Evolutionary conservation across 129 eudicot genomes (phyloP).

Genomic region (Deinandra increscens): DNA sequence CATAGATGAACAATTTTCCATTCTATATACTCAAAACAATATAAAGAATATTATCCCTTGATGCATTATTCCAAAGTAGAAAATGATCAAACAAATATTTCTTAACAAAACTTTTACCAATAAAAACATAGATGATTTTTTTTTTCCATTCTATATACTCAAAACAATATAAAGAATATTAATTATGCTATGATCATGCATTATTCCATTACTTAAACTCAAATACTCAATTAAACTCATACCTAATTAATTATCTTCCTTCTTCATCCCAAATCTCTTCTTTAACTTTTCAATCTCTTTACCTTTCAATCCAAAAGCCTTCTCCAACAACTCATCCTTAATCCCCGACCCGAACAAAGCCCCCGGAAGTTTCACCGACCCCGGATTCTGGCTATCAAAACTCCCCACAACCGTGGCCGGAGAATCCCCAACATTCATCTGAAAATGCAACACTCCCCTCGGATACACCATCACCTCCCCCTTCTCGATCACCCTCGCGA

Average conservation of each 20-base stretch:
- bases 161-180: slow-evolving; percentile 20
- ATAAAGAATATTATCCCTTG: too few relatives aligned
- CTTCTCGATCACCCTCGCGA: slow-evolving; percentile 64
- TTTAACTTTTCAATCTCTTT: slow-evolving; percentile 59
- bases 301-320: slow-evolving; percentile 66
- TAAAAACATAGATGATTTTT: slow-evolving; percentile 14
- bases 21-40: too few relatives aligned
- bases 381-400: slow-evolving; percentile 84
- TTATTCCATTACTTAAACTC: background rate
- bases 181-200: too few relatives aligned
- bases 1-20: too few relatives aligned
- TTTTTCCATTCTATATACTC: slow-evolving; percentile 12
- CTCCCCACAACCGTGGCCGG: slow-evolving; percentile 69
- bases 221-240: slow-evolving; percentile 9
- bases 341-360: slow-evolving; percentile 71
- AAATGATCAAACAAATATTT: too few relatives aligned
- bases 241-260: slow-evolving; percentile 24
- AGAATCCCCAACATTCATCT: slow-evolving; percentile 76
- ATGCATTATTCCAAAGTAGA: too few relatives aligned
- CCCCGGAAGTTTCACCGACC: slow-evolving; percentile 61
- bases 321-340: slow-evolving; percentile 54
- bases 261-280: slow-evolving; percentile 46
- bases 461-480: slow-evolving; percentile 93
- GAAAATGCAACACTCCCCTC: slow-evolving; percentile 70
- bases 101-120: slow-evolving; percentile 8